Conservation (phyloP, 495 filamentous ascomycete genomes). For the Xylaria palmicola region DNA sequence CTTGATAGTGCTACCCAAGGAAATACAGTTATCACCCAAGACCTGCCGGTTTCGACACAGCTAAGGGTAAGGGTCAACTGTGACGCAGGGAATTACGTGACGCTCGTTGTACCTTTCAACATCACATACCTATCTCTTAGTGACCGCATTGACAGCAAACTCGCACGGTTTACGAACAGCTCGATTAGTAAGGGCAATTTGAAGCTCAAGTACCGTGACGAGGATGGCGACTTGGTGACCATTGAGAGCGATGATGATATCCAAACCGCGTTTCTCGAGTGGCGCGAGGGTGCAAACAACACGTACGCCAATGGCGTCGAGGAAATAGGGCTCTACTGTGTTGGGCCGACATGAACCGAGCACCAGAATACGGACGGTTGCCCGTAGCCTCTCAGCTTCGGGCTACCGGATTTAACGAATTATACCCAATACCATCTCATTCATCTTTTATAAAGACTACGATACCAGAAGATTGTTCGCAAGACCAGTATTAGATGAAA, state of each 20-base stretch:
- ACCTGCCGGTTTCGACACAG: slow-evolving; percentile 69
- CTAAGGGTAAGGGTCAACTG: slow-evolving; percentile 94
- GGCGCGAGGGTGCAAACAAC: slow-evolving; percentile 72
- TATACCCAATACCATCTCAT: slow-evolving; percentile 15
- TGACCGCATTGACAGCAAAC: slow-evolving; percentile 95
- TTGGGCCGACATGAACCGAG: slow-evolving; percentile 31
- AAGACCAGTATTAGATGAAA: neutral
- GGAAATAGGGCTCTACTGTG: slow-evolving; percentile 79
- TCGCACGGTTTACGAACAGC: slow-evolving; percentile 75
- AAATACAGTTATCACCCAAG: slow-evolving; percentile 45
- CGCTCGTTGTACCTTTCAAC: slow-evolving; percentile 86
- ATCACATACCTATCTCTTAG: slow-evolving; percentile 90
- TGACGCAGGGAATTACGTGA: slow-evolving; percentile 76
- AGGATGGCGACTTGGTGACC: slow-evolving; percentile 87
- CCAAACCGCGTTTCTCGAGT: slow-evolving; percentile 88
- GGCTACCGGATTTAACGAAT: neutral
- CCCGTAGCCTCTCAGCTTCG: neutral
- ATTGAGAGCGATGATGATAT: slow-evolving; percentile 96
- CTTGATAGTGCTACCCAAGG: slow-evolving; percentile 34
- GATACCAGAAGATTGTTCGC: slow-evolving; percentile 12
- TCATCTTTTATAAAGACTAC: neutral
- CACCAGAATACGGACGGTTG: neutral
- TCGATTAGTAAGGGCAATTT: slow-evolving; percentile 76
- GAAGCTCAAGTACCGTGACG: slow-evolving; percentile 85
- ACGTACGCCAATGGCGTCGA: slow-evolving; percentile 66